phyloP scores from a whole-genome alignment of 208 protist genomes.

The Leishmania tropica region DNA sequence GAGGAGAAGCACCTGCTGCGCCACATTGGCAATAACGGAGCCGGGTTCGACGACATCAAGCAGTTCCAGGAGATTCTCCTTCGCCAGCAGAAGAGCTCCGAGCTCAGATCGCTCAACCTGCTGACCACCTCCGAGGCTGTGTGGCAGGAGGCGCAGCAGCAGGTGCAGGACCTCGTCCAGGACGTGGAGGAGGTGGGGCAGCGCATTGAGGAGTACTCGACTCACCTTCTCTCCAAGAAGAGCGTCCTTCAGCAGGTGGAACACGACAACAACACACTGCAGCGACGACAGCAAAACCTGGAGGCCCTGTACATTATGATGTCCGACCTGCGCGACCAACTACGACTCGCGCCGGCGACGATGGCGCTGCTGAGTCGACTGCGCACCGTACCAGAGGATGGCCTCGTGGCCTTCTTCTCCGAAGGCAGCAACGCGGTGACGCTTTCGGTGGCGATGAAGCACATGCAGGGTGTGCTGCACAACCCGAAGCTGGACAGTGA shows the following conservation, averaged over 20 bases:
- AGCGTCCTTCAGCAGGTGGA: constrained; percentile 82
- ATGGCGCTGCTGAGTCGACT: constrained; percentile 51
- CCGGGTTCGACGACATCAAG: constrained; percentile 78
- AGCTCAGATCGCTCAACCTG: constrained; percentile 72
- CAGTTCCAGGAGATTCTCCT: constrained; percentile 71
- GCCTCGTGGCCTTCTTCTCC: constrained; percentile 62
- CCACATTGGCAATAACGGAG: constrained; percentile 41
- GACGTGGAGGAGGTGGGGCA: constrained; percentile 79
- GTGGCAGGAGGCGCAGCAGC: constrained; percentile 61
- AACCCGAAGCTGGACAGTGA: constrained; percentile 66
- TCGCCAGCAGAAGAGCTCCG: constrained; percentile 67
- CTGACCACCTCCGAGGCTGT: constrained; percentile 51
- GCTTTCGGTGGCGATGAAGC: constrained; percentile 68
- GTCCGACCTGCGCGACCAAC: constrained; percentile 62
- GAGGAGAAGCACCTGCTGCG: constrained; percentile 79
- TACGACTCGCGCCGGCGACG: constrained; percentile 57
- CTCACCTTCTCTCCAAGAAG: constrained; percentile 78
- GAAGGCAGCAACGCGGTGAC: constrained; percentile 67
- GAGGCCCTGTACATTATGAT: constrained; percentile 67
- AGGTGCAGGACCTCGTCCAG: constrained; percentile 58
- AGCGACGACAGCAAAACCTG: constrained; percentile 80
- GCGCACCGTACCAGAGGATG: constrained; percentile 39
- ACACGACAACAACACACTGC: constrained; percentile 84
- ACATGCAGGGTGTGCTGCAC: constrained; percentile 73
- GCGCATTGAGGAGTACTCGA: constrained; percentile 78